Conservation (phyloP, 2,329 filamentous ascomycete species). For the Fusarium sp. region DNA sequence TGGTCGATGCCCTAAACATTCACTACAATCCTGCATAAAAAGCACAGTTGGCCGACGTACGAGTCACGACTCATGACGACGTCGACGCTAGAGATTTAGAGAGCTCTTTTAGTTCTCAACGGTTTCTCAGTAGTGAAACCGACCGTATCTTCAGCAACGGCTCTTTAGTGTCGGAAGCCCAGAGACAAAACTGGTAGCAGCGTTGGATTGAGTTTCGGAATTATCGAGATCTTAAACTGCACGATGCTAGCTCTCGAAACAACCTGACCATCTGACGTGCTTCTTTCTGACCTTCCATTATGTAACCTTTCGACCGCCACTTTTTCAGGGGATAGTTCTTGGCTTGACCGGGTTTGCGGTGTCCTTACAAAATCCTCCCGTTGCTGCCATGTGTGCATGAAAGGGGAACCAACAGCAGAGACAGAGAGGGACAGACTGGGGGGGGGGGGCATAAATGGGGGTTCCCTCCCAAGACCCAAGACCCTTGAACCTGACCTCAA, state of each 20-base stretch:
- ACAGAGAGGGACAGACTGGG: no score
- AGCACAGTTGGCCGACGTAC: background rate
- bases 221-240: constrained; percentile 3
- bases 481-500: background rate
- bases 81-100: background rate
- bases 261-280: constrained; percentile 1
- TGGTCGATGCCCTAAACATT: background rate
- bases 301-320: background rate
- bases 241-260: background rate
- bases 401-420: constrained; percentile 1
- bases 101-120: background rate
- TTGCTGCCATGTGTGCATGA: constrained; percentile 8
- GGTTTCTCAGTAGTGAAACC: background rate
- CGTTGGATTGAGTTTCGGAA: constrained; percentile 24
- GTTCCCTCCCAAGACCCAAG: no score
- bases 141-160: background rate
- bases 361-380: constrained; percentile 4
- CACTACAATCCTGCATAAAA: background rate
- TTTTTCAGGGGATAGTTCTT: background rate
- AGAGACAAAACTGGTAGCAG: background rate
- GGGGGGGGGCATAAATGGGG: background rate
- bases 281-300: constrained; percentile 1
- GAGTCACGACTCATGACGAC: background rate
- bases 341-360: constrained; percentile 21
- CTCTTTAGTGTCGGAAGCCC: background rate